Evolutionary conservation across 2,329 filamentous ascomycete species (phyloP).

Genomic region (Hymenoscyphus fraxineus): DNA sequence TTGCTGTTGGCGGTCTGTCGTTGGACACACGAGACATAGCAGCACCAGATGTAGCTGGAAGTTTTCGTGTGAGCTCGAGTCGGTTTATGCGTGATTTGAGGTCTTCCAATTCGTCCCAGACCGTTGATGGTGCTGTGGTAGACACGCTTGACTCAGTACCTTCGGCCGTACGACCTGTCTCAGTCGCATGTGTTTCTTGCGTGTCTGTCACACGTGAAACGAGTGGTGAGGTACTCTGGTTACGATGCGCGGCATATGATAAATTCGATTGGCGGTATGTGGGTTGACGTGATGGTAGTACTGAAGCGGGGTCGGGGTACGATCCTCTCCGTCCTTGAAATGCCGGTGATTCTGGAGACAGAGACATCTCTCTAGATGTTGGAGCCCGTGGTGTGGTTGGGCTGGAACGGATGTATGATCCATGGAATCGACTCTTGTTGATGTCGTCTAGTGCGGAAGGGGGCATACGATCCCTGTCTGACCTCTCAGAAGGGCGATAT

Average conservation of each 20-base stretch:
- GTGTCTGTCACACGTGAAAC: conserved; percentile 45
- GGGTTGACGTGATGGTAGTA: conserved; percentile 23
- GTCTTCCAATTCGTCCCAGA: conserved; percentile 97
- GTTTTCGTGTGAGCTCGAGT: conserved; percentile 83
- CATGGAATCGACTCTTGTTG: conserved; percentile 27
- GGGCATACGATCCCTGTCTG: conserved; percentile 23
- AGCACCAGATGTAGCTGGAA: conserved; percentile 76
- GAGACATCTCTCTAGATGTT: conserved; percentile 26
- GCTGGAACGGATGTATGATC: conserved; percentile 23
- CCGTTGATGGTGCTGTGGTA: conserved; percentile 82
- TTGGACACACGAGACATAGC: conserved; percentile 60
- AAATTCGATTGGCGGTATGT: conserved; percentile 35
- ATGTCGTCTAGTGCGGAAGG: conserved; percentile 20
- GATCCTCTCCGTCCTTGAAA: conserved; percentile 28
- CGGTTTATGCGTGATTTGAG: conserved; percentile 89
- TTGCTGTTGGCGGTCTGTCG: conserved; percentile 85
- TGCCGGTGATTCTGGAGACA: conserved; percentile 28
- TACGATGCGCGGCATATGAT: conserved; percentile 33
- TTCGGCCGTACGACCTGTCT: conserved; percentile 48
- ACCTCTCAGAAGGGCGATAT: conserved; percentile 25
- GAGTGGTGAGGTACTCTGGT: conserved; percentile 55
- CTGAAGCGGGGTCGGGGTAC: conserved; percentile 22
- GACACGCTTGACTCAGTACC: conserved; percentile 85
- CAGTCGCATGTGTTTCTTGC: conserved; percentile 40
- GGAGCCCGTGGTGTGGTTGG: conserved; percentile 30